These are phyloP conservation scores for Saccharomycopsis sp. DNA, from an alignment of 805 yeast genomes.

Conservation along the genomic window DNA sequence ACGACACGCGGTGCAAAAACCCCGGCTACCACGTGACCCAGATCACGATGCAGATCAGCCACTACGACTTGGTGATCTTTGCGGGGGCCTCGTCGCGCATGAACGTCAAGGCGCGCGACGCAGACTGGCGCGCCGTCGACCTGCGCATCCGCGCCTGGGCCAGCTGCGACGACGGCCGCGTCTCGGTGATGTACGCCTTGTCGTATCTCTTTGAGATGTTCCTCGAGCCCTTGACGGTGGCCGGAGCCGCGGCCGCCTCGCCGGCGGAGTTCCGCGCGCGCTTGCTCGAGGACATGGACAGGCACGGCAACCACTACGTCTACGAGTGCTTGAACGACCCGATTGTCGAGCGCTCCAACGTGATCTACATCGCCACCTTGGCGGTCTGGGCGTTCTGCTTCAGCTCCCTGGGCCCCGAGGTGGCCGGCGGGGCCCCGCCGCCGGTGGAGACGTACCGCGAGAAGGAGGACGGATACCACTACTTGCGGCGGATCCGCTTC, in stretches of 20 bases:
- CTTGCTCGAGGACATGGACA: background rate
- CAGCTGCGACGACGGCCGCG: slow-evolving; percentile 38
- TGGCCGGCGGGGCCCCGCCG: slow-evolving; percentile 18
- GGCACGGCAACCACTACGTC: slow-evolving; percentile 7
- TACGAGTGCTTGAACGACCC: slow-evolving; percentile 19
- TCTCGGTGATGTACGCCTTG: slow-evolving; percentile 55
- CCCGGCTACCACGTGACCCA: slow-evolving; percentile 71
- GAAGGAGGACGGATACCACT: slow-evolving; percentile 44
- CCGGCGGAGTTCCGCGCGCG: background rate
- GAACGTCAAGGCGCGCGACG: slow-evolving; percentile 53
- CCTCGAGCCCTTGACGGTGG: slow-evolving; percentile 43
- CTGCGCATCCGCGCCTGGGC: slow-evolving; percentile 50
- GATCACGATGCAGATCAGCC: slow-evolving; percentile 62
- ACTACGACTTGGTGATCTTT: slow-evolving; percentile 69
- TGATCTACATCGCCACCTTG: slow-evolving; percentile 35
- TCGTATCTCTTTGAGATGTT: slow-evolving; percentile 57
- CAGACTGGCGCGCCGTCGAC: slow-evolving; percentile 43
- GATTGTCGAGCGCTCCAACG: slow-evolving; percentile 32
- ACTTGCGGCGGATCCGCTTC: slow-evolving; percentile 41
- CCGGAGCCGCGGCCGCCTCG: slow-evolving; percentile 29
- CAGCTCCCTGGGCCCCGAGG: slow-evolving; percentile 42
- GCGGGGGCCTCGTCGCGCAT: slow-evolving; percentile 81
- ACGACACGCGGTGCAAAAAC: slow-evolving; percentile 49
- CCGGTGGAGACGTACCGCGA: slow-evolving; percentile 22
- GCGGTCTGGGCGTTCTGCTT: slow-evolving; percentile 49